Conservation (phyloP, 1,284 basidiomycete genomes). For the Trichosporon asahii region DNA sequence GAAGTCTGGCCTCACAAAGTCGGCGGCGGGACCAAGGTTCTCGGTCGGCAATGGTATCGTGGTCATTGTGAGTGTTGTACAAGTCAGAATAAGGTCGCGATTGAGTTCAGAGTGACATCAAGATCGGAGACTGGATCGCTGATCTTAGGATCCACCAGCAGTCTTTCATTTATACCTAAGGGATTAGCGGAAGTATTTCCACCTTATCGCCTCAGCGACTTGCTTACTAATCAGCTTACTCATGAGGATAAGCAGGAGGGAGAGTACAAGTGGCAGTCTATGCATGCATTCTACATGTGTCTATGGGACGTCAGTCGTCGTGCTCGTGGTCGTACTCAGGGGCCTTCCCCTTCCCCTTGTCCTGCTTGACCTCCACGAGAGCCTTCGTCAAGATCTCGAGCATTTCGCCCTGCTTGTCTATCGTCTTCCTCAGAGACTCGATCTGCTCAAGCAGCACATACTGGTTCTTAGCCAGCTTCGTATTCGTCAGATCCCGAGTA, state of each 20-base stretch:
- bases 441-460: conserved; percentile 49
- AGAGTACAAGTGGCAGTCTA: not conserved
- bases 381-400: conserved; percentile 13
- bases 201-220: not conserved
- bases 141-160: not conserved
- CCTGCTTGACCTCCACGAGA: conserved; percentile 10
- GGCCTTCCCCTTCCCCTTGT: conserved; percentile 13
- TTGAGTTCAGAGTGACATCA: not conserved
- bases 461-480: conserved; percentile 52
- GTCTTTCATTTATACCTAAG: not conserved
- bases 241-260: not conserved
- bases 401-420: conserved; percentile 46
- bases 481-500: conserved; percentile 45
- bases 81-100: not conserved
- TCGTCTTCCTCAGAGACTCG: conserved; percentile 39
- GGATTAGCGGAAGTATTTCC: conserved; percentile 12
- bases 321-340: not conserved
- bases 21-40: conserved; percentile 50
- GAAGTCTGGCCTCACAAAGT: conserved; percentile 81
- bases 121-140: not conserved
- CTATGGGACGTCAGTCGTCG: not conserved
- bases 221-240: conserved; percentile 12
- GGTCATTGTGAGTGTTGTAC: conserved; percentile 11
- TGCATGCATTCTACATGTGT: conserved; percentile 8
- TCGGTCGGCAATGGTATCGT: conserved; percentile 26